Evolutionary conservation across 768 basidiomycete species (phyloP), one percentile per base, ranked within the genome.

Genomic region (Sutorius australiensis): DNA sequence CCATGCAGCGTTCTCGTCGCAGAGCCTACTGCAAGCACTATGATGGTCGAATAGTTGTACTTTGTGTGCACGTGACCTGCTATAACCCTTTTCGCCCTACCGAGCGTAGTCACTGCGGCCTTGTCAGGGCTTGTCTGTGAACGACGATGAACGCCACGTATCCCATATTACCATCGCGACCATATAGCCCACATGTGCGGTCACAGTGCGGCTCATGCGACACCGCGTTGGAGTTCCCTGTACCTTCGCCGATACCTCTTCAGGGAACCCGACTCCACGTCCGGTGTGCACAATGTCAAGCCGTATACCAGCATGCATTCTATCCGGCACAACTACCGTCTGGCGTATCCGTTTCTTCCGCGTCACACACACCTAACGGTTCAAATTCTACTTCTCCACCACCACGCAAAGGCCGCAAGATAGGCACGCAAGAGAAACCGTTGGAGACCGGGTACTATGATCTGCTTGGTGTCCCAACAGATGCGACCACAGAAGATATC

Each of bases 401-500:
- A 30, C 4, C 39, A 14, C 67, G 79, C 45, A 85, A 79, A 65
- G 80, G 83, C 10, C 74, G 92, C 54, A 91, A 89, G 76, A 91
- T 92, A 57, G 92, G 92, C 1, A 90, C 92, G 16, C 90, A 94
- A 67, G 90, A 92, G 56, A 78, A 83, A 50, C 93, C 92, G 6
- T 73, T 95, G 34, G 92, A 95, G 64, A 93, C 88, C 0, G 85
- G 79, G n/a, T 95, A 94, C 71, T 95, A 95, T 62, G 92, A 95
- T 65, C 77, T 89, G 19, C 76, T 95, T 6, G 89, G 88, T 7
- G 79, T 95, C 1, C 69, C 86, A 0, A 77, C 88, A 16, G 80
- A 83, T 56, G 92, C 92, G 7, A 84, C 85, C 14, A 78, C 80
- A 5, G 91, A 92, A 16, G 92, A 95, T 45, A 79, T 95, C 66